These are phyloP conservation scores for Cladophialophora immunda DNA, from an alignment of 2,329 filamentous ascomycete genomes.

Conservation along the genomic window DNA sequence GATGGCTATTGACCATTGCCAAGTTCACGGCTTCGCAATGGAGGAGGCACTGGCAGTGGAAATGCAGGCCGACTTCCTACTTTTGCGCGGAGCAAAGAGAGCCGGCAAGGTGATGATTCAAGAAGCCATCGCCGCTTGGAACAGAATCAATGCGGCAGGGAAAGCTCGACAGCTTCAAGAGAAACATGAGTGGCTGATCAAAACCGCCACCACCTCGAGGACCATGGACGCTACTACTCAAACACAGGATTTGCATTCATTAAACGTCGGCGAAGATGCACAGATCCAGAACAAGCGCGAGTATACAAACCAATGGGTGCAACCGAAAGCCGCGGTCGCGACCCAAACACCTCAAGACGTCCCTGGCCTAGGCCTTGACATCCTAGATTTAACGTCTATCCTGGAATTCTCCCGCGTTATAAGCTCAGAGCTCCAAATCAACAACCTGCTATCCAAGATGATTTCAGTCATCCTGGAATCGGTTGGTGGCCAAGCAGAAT, in stretches of 20 bases:
- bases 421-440: slow-evolving; percentile 71
- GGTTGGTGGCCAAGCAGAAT: slow-evolving; percentile 65
- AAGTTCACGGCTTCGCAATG: slow-evolving; percentile 64
- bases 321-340: slow-evolving; percentile 33
- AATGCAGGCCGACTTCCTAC: slow-evolving; percentile 67
- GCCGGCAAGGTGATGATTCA: slow-evolving; percentile 66
- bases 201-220: slow-evolving; percentile 60
- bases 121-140: slow-evolving; percentile 67
- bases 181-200: slow-evolving; percentile 69
- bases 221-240: slow-evolving; percentile 66
- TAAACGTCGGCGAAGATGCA: slow-evolving; percentile 39
- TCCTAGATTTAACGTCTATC: slow-evolving; percentile 71
- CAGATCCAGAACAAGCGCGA: slow-evolving; percentile 46
- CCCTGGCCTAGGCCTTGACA: slow-evolving; percentile 58
- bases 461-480: slow-evolving; percentile 71
- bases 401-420: slow-evolving; percentile 71
- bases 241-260: slow-evolving; percentile 55
- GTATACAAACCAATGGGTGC: slow-evolving; percentile 40
- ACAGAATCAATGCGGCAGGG: slow-evolving; percentile 65
- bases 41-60: slow-evolving; percentile 69
- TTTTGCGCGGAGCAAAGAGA: slow-evolving; percentile 65
- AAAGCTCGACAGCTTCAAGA: slow-evolving; percentile 66
- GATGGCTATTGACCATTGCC: slow-evolving; percentile 67
- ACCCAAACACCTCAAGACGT: slow-evolving; percentile 37
- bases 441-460: slow-evolving; percentile 70